phyloP scores from a whole-genome alignment of 2,329 filamentous ascomycete species.

The Sporothrix phasma region DNA sequence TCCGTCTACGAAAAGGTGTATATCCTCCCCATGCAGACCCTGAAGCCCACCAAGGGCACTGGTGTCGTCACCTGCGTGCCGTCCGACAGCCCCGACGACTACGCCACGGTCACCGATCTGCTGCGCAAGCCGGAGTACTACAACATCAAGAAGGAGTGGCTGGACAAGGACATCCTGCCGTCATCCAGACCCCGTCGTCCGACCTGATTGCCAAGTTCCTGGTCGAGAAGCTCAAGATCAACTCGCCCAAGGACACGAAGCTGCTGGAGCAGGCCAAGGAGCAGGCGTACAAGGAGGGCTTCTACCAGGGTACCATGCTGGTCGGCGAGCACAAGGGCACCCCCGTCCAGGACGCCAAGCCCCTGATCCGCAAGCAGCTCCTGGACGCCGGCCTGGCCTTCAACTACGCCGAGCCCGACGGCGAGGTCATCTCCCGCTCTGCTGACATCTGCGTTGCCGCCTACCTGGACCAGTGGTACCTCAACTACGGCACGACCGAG shows the following conservation, averaged over 20 bases:
- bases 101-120: constrained; percentile 76
- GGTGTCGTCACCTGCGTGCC: constrained; percentile 94
- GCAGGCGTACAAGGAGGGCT: constrained; percentile 91
- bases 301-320: constrained; percentile 87
- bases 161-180: constrained; percentile 74
- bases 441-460: constrained; percentile 62
- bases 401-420: constrained; percentile 86
- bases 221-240: constrained; percentile 90
- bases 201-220: constrained; percentile 74
- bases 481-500: constrained; percentile 56
- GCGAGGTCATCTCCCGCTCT: constrained; percentile 77
- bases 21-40: constrained; percentile 90
- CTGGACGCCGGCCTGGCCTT: constrained; percentile 73
- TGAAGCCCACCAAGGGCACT: constrained; percentile 87
- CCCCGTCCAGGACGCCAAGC: constrained; percentile 73
- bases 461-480: constrained; percentile 93
- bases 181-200: constrained; percentile 77
- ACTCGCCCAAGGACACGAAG: constrained; percentile 87
- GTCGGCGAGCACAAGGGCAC: constrained; percentile 81
- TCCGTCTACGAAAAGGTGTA: constrained; percentile 76
- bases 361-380: constrained; percentile 67
- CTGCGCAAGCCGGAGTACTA: constrained; percentile 95
- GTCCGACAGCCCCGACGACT: constrained; percentile 93
- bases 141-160: constrained; percentile 94
- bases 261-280: constrained; percentile 92